Evolutionary conservation across 139 green algal genomes (phyloP), one percentile per base, ranked within the genome.

Genomic region (Nannochloris sp.): DNA sequence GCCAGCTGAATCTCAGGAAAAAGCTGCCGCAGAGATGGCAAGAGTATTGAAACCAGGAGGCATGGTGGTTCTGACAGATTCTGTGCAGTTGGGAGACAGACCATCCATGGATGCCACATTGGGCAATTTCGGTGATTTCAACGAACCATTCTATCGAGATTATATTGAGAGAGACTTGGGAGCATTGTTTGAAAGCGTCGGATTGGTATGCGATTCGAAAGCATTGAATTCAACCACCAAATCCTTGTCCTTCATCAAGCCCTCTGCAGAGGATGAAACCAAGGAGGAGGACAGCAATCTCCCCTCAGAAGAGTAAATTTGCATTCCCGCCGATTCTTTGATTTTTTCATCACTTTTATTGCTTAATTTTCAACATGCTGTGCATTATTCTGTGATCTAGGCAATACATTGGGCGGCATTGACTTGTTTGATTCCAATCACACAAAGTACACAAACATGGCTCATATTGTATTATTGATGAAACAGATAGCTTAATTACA

Each of bases 41-140:
- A 78, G 88, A 31, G 82, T 96, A 60, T 66, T 94, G 23, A 83
- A 81, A 67, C 87, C 87, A 0, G 86, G 86, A 2, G 87, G 87
- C 36, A 31, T 91, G 4, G 34, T 84, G 7, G 48, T 88, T 2
- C 34, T 88, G 1, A 83, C 75, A 3, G 81, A 87, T 57, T 71
- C 53, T 5, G 46, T 56, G 4, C 80, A 86, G 70, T 55, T 86
- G 44, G 87, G 87, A 2, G 87, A 88, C 64, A 56, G 78, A 3
- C 59, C 61, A 0, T 44, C 57, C 10, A 73, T 77, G 57, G 76
- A 91, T 62, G 5, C 49, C 1, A 74, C 29, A 5, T 43, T 90
- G 12, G 78, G 66, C 10, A 44, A 48, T 9, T 91, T 91, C 44
- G 70, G 57, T 5, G 53, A 82, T 64, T 90, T 91, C 69, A 87